These are phyloP conservation scores for Sclerotinia sclerotiorum DNA, from an alignment of 2,329 filamentous ascomycete genomes.

Conservation along the genomic window DNA sequence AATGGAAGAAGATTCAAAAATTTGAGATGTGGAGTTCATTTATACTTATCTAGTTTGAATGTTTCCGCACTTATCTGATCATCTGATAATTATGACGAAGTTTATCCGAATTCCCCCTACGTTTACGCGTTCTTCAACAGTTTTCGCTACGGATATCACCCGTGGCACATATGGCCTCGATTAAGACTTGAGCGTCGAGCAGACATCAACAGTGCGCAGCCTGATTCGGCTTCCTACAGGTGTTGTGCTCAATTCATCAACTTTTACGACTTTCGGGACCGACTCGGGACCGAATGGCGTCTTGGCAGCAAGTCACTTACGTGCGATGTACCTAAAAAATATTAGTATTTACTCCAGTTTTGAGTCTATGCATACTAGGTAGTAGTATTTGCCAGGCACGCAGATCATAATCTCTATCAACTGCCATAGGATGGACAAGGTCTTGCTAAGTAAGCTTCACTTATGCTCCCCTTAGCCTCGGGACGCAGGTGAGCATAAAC, in stretches of 20 bases:
- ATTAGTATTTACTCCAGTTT: neutral
- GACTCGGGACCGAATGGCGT: neutral
- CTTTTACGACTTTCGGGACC: neutral
- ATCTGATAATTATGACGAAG: neutral
- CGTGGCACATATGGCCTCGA: neutral
- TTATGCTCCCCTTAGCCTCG: neutral
- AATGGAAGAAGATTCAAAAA: too few species aligned
- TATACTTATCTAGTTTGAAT: too few species aligned
- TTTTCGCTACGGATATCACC: neutral
- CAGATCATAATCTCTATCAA: too few species aligned
- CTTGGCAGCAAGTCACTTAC: neutral
- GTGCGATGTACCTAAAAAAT: neutral
- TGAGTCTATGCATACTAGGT: neutral
- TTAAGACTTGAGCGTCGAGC: neutral
- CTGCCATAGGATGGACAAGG: neutral
- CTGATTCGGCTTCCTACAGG: neutral
- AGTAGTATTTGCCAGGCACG: neutral
- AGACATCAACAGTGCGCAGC: neutral
- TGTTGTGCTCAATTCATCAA: neutral
- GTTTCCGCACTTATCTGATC: neutral
- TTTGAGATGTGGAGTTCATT: too few species aligned
- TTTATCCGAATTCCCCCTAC: neutral
- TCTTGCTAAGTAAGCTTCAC: neutral
- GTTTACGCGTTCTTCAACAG: neutral
- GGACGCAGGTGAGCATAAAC: neutral